A percentile compares a stretch with the other conserved stretches of the same genome.
Conservation (phyloP, 495 filamentous ascomycete species). For the Cercophora scortea region DNA sequence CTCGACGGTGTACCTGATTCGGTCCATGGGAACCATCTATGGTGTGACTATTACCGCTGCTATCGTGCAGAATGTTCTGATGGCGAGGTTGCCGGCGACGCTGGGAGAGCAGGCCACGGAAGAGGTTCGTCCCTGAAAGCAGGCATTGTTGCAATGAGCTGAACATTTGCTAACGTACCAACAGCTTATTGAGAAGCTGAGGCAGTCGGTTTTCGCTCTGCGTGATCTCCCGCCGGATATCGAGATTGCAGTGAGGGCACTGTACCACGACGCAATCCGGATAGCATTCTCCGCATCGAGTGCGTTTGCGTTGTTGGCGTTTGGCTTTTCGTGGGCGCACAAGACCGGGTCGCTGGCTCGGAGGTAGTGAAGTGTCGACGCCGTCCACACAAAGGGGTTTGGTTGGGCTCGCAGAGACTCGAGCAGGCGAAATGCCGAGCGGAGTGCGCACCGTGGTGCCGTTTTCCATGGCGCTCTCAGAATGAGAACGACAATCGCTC, state of each 20-base stretch:
- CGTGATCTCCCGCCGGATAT: constrained; percentile 36
- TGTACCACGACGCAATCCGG: constrained; percentile 44
- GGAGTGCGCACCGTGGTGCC: not conserved
- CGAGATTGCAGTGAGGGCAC: constrained; percentile 38
- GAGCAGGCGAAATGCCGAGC: not conserved
- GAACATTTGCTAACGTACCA: not conserved
- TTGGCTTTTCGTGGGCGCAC: constrained; percentile 21
- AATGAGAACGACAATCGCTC: not conserved
- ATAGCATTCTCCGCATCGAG: constrained; percentile 43
- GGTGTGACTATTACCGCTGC: constrained; percentile 55
- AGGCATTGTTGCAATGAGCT: not conserved
- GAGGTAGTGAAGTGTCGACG: constrained; percentile 1
- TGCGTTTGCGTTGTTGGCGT: constrained; percentile 28
- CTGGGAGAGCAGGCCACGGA: constrained; percentile 35
- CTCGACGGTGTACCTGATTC: constrained; percentile 57
- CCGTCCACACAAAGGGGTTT: not conserved
- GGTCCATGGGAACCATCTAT: constrained; percentile 57
- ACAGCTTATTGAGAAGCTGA: constrained; percentile 44
- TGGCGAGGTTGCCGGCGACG: constrained; percentile 40
- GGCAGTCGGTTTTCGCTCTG: constrained; percentile 48
- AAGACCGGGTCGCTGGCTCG: constrained; percentile 17
- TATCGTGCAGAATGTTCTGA: constrained; percentile 56
- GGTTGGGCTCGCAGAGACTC: not conserved
- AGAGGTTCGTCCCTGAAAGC: constrained; percentile 10
- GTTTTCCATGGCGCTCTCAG: not conserved